These are phyloP conservation scores for Closterium sp. DNA, from an alignment of 139 green algal genomes.

Conservation along the genomic window DNA sequence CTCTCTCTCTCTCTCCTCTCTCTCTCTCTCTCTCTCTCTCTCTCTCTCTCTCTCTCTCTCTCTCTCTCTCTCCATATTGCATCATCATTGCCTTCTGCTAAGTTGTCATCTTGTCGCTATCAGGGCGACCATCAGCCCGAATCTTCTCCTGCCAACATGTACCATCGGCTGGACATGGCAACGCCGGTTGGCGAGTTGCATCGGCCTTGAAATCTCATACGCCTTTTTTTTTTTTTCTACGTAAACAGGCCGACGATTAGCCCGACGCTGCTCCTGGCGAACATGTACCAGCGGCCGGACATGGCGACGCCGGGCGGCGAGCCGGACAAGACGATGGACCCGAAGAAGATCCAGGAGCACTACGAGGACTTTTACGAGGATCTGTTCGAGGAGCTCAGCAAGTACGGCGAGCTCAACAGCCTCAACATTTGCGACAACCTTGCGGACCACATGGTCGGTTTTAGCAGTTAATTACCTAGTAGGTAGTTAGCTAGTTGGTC, in stretches of 20 bases:
- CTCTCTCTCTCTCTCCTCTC: too few relatives aligned
- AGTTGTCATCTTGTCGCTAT: not conserved
- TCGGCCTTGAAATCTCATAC: too few relatives aligned
- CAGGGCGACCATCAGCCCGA: conserved; percentile 41
- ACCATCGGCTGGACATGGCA: conserved; percentile 87
- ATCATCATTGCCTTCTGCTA: not conserved
- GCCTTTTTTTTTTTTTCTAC: not conserved
- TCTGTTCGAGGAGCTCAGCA: conserved; percentile 92
- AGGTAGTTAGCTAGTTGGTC: too few relatives aligned
- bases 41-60: too few relatives aligned
- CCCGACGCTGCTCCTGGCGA: conserved; percentile 65
- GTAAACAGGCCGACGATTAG: conserved; percentile 43
- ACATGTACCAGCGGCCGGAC: conserved; percentile 96
- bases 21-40: too few relatives aligned
- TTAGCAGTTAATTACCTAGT: too few relatives aligned
- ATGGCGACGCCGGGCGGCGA: conserved; percentile 58
- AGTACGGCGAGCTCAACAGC: conserved; percentile 91
- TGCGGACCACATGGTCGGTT: conserved; percentile 89
- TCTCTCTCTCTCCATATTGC: not conserved
- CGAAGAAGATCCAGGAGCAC: conserved; percentile 79
- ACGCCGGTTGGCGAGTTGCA: not conserved
- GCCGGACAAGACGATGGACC: conserved; percentile 67
- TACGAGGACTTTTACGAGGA: conserved; percentile 99
- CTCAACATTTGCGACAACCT: conserved; percentile 98
- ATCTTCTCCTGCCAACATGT: conserved; percentile 85